Base-by-base conservation (phyloP, 177 flowering plant species). In the Vitis hybrid region DNA sequence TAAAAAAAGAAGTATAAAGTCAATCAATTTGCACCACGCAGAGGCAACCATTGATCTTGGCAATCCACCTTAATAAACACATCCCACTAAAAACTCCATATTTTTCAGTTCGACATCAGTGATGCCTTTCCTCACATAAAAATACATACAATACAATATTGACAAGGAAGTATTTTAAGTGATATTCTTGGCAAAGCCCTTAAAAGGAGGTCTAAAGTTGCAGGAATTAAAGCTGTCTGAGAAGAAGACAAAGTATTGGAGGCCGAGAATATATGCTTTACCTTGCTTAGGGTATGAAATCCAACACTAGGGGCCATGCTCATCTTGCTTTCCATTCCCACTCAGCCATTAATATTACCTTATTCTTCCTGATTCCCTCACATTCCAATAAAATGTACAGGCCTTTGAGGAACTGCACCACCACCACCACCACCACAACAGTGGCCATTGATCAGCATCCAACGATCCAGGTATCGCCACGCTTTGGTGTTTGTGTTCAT, bases 261-360 rank as follows among this genome's bases (percentile, higher is more conserved):
- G 79, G 71, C 50, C 66, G 76, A 76, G 84, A 83, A 85, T 81
- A 86, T 86, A 81, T 84, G 83, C 87, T 82, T 84, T 84, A 73
- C 65, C 65, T 74, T 71, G 65, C 60, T 66, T n/a, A 79, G 73
- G 79, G 67, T 57, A 72, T 63, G 68, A 73, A 72, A 73, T 82
- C 76, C 78, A 75, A 78, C 78, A 79, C 67, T 65, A 73, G 69
- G 77, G 79, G 80, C 78, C 76, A 71, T 72, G 16, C 26, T 45
- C 52, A 1, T 65, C 52, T 60, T 72, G 56, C 72, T 76, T 76
- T 80, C 67, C 57, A 19, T 76, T 13, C 57, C 81, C 79, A 70
- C 81, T 67, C 0, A 70, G 51, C 66, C 61, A 53, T 31, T 9
- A 14, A 6, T 70, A 62, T 39, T 63, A 1, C 45, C 60, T 45